Evolutionary conservation across 305 asterid species (phyloP).

Genomic region (Fraxinus angustifolia): DNA sequence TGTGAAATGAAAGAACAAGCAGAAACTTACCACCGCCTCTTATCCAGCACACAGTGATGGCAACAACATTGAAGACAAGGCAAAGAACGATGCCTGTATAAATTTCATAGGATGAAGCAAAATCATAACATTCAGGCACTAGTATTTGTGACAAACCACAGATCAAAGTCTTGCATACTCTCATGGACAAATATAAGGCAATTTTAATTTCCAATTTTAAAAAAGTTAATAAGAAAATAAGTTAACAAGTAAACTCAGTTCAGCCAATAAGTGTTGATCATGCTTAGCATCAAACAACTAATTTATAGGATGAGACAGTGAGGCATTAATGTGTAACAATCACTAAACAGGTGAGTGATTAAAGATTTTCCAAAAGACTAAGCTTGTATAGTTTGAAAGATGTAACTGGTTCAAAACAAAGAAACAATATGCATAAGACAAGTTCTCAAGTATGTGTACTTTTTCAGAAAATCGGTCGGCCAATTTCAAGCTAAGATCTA

Average conservation of each 20-base stretch:
- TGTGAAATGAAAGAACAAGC: conserved; percentile 10
- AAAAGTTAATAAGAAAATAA: background rate
- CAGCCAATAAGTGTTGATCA: background rate
- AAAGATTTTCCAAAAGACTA: background rate
- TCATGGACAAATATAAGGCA: background rate
- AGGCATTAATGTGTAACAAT: background rate
- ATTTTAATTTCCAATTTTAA: conserved; percentile 1
- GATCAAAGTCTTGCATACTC: conserved; percentile 12
- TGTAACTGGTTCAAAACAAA: conserved; percentile 1
- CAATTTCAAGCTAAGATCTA: background rate
- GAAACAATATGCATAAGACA: conserved; percentile 3
- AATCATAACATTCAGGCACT: background rate
- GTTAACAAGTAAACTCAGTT: background rate
- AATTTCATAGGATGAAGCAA: conserved; percentile 8
- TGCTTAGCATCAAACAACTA: background rate
- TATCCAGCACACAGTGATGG: conserved; percentile 90
- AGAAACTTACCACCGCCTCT: conserved; percentile 77
- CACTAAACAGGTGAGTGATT: background rate
- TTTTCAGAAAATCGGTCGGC: background rate
- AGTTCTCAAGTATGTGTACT: background rate
- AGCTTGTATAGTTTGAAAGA: background rate
- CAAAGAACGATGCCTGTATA: conserved; percentile 84
- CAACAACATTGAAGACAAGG: conserved; percentile 82
- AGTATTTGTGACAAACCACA: background rate
- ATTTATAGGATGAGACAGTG: background rate